Evolutionary conservation across 1,284 basidiomycete genomes (phyloP), one percentile per base, ranked within the genome.

Genomic region (Volvariella volvacea): DNA sequence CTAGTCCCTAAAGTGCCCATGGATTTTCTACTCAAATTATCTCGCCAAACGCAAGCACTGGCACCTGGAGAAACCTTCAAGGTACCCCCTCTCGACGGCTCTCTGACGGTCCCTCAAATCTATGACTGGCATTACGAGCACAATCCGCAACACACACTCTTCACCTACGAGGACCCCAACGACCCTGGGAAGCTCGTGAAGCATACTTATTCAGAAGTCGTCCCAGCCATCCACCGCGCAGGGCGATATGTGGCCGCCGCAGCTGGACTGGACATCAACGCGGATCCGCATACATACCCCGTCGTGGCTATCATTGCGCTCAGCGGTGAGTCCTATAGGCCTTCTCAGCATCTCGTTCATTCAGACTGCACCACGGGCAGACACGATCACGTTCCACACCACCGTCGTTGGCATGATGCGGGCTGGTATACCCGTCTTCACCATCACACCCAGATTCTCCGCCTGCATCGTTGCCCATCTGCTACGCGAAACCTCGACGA

Each of bases 371-470:
- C n/a, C 9, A 31, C 30, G 30, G 9, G 9, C 32, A 64, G 63
- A 64, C 47, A 55, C 56, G 2, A 49, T 61, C 19, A 57, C 61
- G 3, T 58, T 52, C 49, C 57, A 58, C 41, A 52, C 55, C 4
- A 45, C 51, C 17, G 42, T 55, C 1, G 37, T 56, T 4, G 56
- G 59, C 2, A 52, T 63, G 32, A 48, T 64, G n/a, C 57, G 62
- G 4, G 55, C 60, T 2, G 62, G 60, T 1, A 55, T 54, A 37
- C 43, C 50, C 8, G 41, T 52, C 7, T 62, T 67, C 33, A 57
- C 58, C 2, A 62, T 67, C 14, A 67, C 64, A 7, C 59, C 61
- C 4, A 55, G 63, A 20, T 62, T 62, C 44, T 64, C 63, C 1
- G 46, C 57, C 12, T 47, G 50, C 4, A 63, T 57, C 15, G 52